Evolutionary conservation across 768 basidiomycete species (phyloP).

Genomic region (Rhodotorula kratochvilovae): DNA sequence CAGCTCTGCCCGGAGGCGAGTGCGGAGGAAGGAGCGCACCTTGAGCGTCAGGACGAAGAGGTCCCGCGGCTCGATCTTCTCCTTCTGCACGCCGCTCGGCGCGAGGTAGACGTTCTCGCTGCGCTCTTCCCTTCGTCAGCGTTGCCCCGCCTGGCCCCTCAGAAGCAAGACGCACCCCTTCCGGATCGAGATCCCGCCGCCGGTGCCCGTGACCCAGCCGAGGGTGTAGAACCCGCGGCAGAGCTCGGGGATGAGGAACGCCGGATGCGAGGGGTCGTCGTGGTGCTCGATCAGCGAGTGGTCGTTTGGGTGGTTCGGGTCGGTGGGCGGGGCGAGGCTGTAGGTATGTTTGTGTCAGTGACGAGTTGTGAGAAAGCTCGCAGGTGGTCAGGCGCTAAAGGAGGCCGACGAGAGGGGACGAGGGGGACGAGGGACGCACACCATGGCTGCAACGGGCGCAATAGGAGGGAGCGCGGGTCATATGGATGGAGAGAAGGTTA

Average conservation of each 20-base stretch:
- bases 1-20: background rate
- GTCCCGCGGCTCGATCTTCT: constrained; percentile 72
- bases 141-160: too few relatives aligned
- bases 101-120: constrained; percentile 76
- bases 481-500: too few relatives aligned
- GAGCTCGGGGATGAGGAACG: constrained; percentile 83
- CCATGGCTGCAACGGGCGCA: background rate
- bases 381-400: too few relatives aligned
- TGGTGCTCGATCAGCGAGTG: constrained; percentile 44
- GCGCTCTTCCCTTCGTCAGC: background rate
- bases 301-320: constrained; percentile 29
- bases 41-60: constrained; percentile 79
- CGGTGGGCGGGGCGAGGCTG: constrained; percentile 29
- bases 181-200: constrained; percentile 49
- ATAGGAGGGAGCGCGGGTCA: background rate
- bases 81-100: constrained; percentile 86
- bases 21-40: background rate
- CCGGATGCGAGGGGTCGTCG: constrained; percentile 59
- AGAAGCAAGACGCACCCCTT: constrained; percentile 34
- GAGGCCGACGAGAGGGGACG: background rate
- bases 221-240: constrained; percentile 78
- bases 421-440: background rate
- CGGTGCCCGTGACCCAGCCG: constrained; percentile 90
- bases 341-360: background rate
- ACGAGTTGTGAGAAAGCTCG: rapidly evolving